Evolutionary conservation across 1,139 yeast genomes (phyloP), one percentile per base, ranked within the genome.

Genomic region (Lodderomyces orthopsilosis): DNA sequence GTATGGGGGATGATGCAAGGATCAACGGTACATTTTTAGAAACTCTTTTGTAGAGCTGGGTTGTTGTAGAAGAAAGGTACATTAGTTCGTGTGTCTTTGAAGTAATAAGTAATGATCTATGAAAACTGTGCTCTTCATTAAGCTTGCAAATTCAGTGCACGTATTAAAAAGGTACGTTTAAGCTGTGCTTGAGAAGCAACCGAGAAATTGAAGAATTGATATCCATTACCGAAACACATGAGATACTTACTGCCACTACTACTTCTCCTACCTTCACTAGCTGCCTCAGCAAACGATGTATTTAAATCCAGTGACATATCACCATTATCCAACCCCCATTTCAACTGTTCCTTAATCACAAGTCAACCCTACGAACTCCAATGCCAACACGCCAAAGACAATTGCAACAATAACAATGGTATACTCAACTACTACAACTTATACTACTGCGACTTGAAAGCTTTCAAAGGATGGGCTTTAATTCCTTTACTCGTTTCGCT

Each of bases 1-100:
- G 86, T 68, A 81, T 83, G 88, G 77, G 85, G 75, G 65, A 62
- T 68, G 83, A 75, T 83, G 90, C 90, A 83, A 83, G 77, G 90
- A 83, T 80, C 76, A 73, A 65, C 80, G 65, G 65, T 57, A 83
- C 89, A 83, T 73, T 52, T 62, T 44, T 45, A 6, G 28, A 17
- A 15, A 7, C 21, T 8, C 5, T 4, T 24, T 7, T 24, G n/a
- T 7, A 24, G 27, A 24, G n/a, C 10, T 8, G 27, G 9, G 27
- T 8, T 7, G n/a, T 24, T 10, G 15, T 27, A 27, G 13, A 27
- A n/a, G 9, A n/a, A 10, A 27, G n/a, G 32, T 6, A 6, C 8
- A 10, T 13, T n/a, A 15, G 12, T 30, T 4, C 12, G 12, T 30
- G 17, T 6, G 8, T 15, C 12, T 30, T 17, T 13, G 15, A 30